Percentiles rank a stretch among this genome's conserved stretches.
These are phyloP conservation scores for Coemansia sp. DNA, from an alignment of 192 early-diverging fungal species.

Conservation along the genomic window DNA sequence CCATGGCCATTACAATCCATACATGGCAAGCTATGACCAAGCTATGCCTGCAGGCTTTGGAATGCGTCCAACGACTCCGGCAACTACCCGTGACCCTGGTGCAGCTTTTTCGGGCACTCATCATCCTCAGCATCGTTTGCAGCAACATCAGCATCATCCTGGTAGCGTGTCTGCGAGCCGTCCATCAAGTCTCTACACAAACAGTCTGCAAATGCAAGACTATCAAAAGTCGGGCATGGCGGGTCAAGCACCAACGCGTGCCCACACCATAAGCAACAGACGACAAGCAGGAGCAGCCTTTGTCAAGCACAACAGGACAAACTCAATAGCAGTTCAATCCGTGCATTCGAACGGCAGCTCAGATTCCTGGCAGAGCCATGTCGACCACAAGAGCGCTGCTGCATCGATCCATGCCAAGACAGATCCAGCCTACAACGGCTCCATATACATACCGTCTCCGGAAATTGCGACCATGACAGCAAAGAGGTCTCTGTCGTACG, in stretches of 20 bases:
- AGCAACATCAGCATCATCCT: slow-evolving; percentile 4
- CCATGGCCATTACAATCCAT: background rate
- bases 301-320: slow-evolving; percentile 18
- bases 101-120: background rate
- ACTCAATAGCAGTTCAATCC: slow-evolving; percentile 12
- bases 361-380: slow-evolving; percentile 53
- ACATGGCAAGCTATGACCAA: background rate
- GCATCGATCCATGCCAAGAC: slow-evolving; percentile 34
- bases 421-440: slow-evolving; percentile 34
- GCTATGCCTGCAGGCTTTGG: background rate
- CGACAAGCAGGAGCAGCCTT: slow-evolving; percentile 32
- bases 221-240: slow-evolving; percentile 1
- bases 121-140: slow-evolving; percentile 2
- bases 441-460: slow-evolving; percentile 23
- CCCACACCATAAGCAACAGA: slow-evolving; percentile 7
- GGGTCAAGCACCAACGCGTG: background rate
- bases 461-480: slow-evolving; percentile 6
- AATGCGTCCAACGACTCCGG: background rate
- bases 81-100: background rate
- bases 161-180: slow-evolving; percentile 7
- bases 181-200: slow-evolving; percentile 15
- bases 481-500: slow-evolving; percentile 28
- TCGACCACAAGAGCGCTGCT: slow-evolving; percentile 16
- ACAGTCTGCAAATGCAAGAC: background rate
- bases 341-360: slow-evolving; percentile 22